Conservation (phyloP, 495 filamentous ascomycete genomes). For the Daldinia caldariorum region DNA sequence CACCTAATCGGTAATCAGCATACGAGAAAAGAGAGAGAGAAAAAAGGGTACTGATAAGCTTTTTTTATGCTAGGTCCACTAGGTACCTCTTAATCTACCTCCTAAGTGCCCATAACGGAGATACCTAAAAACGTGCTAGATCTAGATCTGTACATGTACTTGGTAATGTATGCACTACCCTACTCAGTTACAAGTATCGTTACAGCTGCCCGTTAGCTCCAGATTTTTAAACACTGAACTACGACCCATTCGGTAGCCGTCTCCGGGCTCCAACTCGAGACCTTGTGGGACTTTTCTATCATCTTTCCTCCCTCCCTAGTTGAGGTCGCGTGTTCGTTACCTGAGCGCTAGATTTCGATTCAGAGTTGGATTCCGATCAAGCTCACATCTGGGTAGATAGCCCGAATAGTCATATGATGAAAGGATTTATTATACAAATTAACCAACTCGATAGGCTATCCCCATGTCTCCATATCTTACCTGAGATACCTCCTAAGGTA, state of each 20-base stretch:
- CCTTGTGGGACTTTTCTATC: slow-evolving; percentile 12
- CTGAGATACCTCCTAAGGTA: no score
- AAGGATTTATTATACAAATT: background rate
- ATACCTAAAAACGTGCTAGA: no score
- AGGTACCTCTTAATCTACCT: no score
- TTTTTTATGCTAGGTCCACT: background rate
- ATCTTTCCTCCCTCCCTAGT: slow-evolving; percentile 14
- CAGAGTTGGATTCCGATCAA: background rate
- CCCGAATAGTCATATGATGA: slow-evolving; percentile 25
- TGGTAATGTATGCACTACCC: no score
- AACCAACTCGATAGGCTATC: no score
- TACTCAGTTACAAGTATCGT: background rate
- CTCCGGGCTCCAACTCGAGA: slow-evolving; percentile 24
- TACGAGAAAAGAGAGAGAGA: background rate
- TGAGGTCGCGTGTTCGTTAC: slow-evolving; percentile 7
- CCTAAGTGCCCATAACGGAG: no score
- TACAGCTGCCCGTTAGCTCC: background rate
- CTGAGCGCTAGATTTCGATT: slow-evolving; percentile 33
- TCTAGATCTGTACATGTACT: no score
- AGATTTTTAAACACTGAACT: slow-evolving; percentile 14
- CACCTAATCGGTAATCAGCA: background rate
- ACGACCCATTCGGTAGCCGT: slow-evolving; percentile 29
- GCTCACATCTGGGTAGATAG: background rate
- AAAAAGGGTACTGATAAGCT: background rate
- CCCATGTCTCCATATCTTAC: background rate